Base-by-base conservation (phyloP, 805 yeast genomes). In the Wickerhamomyces chambardii region DNA sequence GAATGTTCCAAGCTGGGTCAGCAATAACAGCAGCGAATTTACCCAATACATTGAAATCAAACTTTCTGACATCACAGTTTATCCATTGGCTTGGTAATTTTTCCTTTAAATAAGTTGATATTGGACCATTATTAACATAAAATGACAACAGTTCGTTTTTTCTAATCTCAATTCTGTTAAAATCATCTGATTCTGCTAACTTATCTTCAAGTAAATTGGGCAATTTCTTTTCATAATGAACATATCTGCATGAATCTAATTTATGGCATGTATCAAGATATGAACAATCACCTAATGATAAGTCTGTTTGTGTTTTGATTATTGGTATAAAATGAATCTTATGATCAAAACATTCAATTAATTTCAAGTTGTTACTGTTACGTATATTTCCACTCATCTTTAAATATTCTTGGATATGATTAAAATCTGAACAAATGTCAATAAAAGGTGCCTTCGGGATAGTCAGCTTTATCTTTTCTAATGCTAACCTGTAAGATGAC, bases 1-100 rank as follows among this genome's bases (percentile, higher is more conserved):
- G 96, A 43, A 89, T 89, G 44, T 86, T 89, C 97, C 97, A 89
- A 7, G 96, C 92, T 4, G 96, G 96, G 55, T 89, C 97, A 0
- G 95, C 90, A 36, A 90, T 73, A 11, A 89, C 76, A 3, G 79
- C 86, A 28, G 80, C 87, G 60, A 84, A 84, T 58, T 81, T 77
- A 3, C 97, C 96, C 37, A 89, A 57, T 6, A 73, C 59, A 17
- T 54, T 59, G 47, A 90, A 77, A 44, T 90, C 87, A 37, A 89
- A 65, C 33, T 70, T 64, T 25, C 86, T 65, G 15, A 89, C 78
- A 57, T 89, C 95, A 55, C 95, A 85, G 37, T 75, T 73, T 40
- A 89, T 84, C 92, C 94, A 84, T 58, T 87, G 97, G 1, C 87
- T 64, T 1, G 89, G 83, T 15, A 58, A 32, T 34, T 47, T 36